Base-by-base conservation (phyloP, 176 grass and related monocot genomes). In the Oryza australiensis region DNA sequence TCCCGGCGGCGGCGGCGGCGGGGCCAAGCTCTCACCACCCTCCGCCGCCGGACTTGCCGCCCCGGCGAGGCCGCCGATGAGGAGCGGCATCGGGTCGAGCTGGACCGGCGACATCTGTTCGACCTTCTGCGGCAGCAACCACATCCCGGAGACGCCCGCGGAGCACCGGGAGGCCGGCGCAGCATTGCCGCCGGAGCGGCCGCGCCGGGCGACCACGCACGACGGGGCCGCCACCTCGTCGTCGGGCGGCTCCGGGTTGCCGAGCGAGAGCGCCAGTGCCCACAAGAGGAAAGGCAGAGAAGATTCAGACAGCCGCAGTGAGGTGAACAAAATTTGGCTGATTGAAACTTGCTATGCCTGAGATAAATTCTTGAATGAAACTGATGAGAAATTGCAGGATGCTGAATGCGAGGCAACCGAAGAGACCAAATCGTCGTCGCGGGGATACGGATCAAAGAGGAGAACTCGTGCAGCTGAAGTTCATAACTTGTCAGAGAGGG, bases 401-500 rank as follows among this genome's bases (percentile, higher is more conserved):
- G 75, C 70, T 3, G 90, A 96, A 68, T 84, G 82, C 73, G 88
- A 93, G 71, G 82, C 76, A 3, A 79, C 75, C 3, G 86, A 90
- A 29, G 89, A 75, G 43, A 82, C 79, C 30, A 97, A 94, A 81
- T 76, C 68, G 0, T 62, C 62, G 0, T 68, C 62, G 6, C 78
- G 90, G 49, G 74, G 65, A 2, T 82, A 73, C 24, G 55, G 29
- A 26, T 88, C 91, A 1, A 97, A 92, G 66, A 85, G 93, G 37
- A 91, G 91, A 83, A 88, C 46, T 75, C 89, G 96, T 3, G 89
- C 96, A 33, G 96, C 93, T 28, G 93, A 99, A 75, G 96, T 99
- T 43, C 96, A 99, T 83, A 99, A 99, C 46, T 82, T 92, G 9
- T 98, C 96, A 62, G 96, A 98, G 86, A 93, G 93, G 86, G 96